Base-by-base conservation (phyloP, 208 protist species). In the Leishmania turanica region DNA sequence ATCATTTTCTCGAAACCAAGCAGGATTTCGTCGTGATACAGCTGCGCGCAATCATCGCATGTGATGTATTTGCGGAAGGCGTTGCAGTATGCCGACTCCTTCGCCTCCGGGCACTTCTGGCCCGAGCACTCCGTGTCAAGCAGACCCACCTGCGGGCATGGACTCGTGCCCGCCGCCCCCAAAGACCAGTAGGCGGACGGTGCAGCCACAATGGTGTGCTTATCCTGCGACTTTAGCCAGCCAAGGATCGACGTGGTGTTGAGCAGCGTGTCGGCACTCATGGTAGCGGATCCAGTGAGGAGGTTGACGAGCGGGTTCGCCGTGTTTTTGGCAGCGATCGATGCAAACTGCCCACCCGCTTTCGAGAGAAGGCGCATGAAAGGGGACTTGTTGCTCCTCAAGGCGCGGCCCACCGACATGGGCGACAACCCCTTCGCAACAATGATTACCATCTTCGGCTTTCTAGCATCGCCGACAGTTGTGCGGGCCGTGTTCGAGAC, bases 301-400 rank as follows among this genome's bases (percentile, higher is more conserved):
- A 97, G 75, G 45, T 84, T 85, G 49, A 94, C 87, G 2, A 95
- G 81, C 54, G 66, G 58, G 73, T 79, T 74, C 13, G 74, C 75
- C 1, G 54, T 56, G 9, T 37, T 71, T 34, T 66, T 65, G 60
- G 86, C 78, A 19, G 58, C 47, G 37, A 95, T 19, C 47, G 76
- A 58, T 62, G 73, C 75, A 70, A 90, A 89, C 34, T 80, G 40
- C 34, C 89, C 91, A 34, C 90, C 88, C n/a, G 72, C 51, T 27
- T 73, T 54, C 45, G 72, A 85, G 54, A 96, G 77, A 9, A 93
- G 75, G 34, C 84, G 82, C 24, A 89, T 81, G 84, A 94, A 94
- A 0, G 93, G 90, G 0, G 91, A 86, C 88, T 93, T 94, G 82
- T 92, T 93, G 88, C 88, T 90, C 27, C 34, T 70, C 79, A 92